Evolutionary conservation across 192 early-diverging fungal genomes (phyloP), one percentile per base, ranked within the genome.

Genomic region (Allomyces javanicus): DNA sequence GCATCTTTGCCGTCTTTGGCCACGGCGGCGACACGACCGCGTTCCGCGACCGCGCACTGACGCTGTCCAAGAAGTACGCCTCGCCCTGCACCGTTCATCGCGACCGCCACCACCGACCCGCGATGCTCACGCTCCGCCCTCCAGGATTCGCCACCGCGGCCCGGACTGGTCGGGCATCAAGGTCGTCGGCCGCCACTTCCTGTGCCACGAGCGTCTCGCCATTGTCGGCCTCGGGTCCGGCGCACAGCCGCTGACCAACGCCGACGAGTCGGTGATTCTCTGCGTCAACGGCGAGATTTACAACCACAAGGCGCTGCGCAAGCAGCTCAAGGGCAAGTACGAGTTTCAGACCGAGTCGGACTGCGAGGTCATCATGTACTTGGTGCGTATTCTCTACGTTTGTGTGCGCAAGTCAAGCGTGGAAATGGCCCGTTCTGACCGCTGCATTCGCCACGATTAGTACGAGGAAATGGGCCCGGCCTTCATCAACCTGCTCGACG

Each of bases 241-340:
- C 62, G 95, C 95, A 24, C 95, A 98, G 75, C 95, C 95, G 19
- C 80, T 98, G 70, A 90, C 89, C 74, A 94, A 90, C 79, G 86
- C 80, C 17, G 92, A 96, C 73, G 92, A 89, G 66, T 74, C 84
- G 62, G 68, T 98, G 50, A 80, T 98, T 66, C 82, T 98, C 65
- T 78, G 84, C 25, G 95, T 96, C 71, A 98, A 98, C 78, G 95
- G 95, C 68, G 95, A 98, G 74, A 98, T 98, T 75, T 98, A 98
- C 81, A 98, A 98, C 86, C 92, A 98, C 80, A 85, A 87, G 70
- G 72, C 79, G 43, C 85, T 98, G 10, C 80, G 85, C 68, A 79
- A 82, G 71, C 65, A 77, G 71, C 83, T 96, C 67, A 88, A 89
- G 78, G 71, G 78, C 58, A 77, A 80, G 9, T 74, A 79, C 66